Conservation (phyloP, 805 yeast species). For the Monosporozyma unispora region DNA sequence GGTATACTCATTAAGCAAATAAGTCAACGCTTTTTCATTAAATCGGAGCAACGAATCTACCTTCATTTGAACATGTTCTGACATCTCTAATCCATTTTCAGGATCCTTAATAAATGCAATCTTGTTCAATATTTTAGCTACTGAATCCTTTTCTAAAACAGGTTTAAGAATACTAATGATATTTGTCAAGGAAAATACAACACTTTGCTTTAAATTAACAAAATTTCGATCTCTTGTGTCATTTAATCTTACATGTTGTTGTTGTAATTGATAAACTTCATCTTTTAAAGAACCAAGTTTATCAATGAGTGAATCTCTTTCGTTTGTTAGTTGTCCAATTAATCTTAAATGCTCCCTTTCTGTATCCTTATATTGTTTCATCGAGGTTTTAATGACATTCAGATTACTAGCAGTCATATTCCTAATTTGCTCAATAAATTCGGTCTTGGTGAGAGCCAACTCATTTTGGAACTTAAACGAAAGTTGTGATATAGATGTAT, state of each 20-base stretch:
- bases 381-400: not conserved
- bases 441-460: not conserved
- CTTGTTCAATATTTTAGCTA: constrained; percentile 49
- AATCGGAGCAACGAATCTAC: constrained; percentile 42
- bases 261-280: not conserved
- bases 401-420: not conserved
- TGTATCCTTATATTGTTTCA: not conserved
- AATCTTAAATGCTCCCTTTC: not conserved
- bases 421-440: not conserved
- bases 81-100: not conserved
- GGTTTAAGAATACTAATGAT: constrained; percentile 43
- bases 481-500: not conserved
- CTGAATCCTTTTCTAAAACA: constrained; percentile 49
- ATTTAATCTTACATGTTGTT: not conserved
- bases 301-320: not conserved
- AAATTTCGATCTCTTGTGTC: not conserved
- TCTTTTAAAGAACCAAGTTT: not conserved
- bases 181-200: constrained; percentile 40
- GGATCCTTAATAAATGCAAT: constrained; percentile 32
- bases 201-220: constrained; percentile 22
- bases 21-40: constrained; percentile 51
- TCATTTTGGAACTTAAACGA: not conserved
- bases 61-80: constrained; percentile 8
- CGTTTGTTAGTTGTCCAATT: not conserved
- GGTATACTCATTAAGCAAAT: constrained; percentile 50